Percentiles rank a stretch among this genome's conserved stretches.
These are phyloP conservation scores for Psilocybe tampanensis DNA, from an alignment of 768 basidiomycete genomes.

Conservation along the genomic window DNA sequence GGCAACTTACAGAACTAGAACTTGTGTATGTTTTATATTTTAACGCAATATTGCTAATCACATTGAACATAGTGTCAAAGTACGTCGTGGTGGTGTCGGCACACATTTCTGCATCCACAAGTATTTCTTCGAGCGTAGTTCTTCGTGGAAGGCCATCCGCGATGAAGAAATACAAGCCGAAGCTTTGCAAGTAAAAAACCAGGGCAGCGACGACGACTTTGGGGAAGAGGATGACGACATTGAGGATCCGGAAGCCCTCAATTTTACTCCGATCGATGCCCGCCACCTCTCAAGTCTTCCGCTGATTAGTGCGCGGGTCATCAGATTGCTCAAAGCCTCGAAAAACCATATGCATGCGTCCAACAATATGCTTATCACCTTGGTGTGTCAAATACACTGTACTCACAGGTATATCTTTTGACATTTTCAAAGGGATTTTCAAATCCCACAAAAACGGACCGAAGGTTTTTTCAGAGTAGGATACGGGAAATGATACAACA, in stretches of 20 bases:
- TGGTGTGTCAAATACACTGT: conserved; percentile 49
- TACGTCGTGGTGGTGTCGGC: conserved; percentile 75
- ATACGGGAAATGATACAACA: conserved; percentile 73
- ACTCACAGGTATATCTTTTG: not conserved
- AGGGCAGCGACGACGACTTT: conserved; percentile 26
- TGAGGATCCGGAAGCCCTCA: conserved; percentile 32
- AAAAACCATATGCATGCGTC: conserved; percentile 72
- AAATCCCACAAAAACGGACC: conserved; percentile 73
- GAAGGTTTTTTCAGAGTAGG: conserved; percentile 81
- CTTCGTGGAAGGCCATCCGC: conserved; percentile 76
- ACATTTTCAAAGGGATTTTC: conserved; percentile 63
- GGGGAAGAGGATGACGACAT: conserved; percentile 37
- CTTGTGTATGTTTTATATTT: conserved; percentile 56
- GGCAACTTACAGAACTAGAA: conserved; percentile 71
- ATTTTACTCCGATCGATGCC: conserved; percentile 76
- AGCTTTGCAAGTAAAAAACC: conserved; percentile 23
- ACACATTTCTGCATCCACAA: conserved; percentile 81
- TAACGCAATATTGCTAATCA: not conserved
- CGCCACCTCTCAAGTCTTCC: conserved; percentile 77
- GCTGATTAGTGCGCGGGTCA: conserved; percentile 68
- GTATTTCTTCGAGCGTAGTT: conserved; percentile 78
- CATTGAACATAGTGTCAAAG: conserved; percentile 57
- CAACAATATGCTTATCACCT: conserved; percentile 73
- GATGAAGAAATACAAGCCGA: conserved; percentile 66
- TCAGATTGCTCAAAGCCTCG: conserved; percentile 71